A percentile compares a stretch with the other conserved stretches of the same genome.
phyloP scores from a whole-genome alignment of 2,329 filamentous ascomycete species.

The Aspergillus tubingensis region DNA sequence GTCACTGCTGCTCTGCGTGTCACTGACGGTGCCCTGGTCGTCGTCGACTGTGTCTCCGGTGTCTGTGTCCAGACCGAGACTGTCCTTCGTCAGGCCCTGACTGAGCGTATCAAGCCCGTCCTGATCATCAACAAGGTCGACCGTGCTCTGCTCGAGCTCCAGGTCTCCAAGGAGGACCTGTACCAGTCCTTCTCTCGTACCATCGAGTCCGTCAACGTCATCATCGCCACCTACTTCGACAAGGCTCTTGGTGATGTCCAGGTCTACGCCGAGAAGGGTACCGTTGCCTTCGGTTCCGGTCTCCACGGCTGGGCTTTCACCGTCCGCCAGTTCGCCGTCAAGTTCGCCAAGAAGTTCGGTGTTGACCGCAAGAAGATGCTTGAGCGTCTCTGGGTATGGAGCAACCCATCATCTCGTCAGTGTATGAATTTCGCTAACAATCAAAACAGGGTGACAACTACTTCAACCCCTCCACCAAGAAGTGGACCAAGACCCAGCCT shows the following conservation, averaged over 20 bases:
- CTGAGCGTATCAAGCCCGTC: conserved; percentile 99
- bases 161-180: conserved; percentile 97
- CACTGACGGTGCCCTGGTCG: conserved; percentile 98
- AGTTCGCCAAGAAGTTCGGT: conserved; percentile 99
- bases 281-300: conserved; percentile 98
- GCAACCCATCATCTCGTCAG: conserved; percentile 23
- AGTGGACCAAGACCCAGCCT: conserved; percentile 85
- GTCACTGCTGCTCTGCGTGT: conserved; percentile 99
- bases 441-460: conserved; percentile 79
- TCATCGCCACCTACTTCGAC: conserved; percentile 99
- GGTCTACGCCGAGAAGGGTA: conserved; percentile 97
- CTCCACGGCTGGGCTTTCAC: conserved; percentile 99
- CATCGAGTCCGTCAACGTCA: conserved; percentile 99
- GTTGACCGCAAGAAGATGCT: conserved; percentile 99
- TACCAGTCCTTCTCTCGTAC: conserved; percentile 99
- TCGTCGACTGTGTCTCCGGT: conserved; percentile 99
- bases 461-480: conserved; percentile 99
- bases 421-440: neutral
- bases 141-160: conserved; percentile 97
- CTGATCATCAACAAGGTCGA: conserved; percentile 99
- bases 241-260: conserved; percentile 96
- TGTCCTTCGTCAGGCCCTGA: conserved; percentile 96
- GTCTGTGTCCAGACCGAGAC: conserved; percentile 99
- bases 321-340: conserved; percentile 90
- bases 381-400: conserved; percentile 93